Conservation (phyloP, 2,329 filamentous ascomycete species). For the Colletotrichum sp. region DNA sequence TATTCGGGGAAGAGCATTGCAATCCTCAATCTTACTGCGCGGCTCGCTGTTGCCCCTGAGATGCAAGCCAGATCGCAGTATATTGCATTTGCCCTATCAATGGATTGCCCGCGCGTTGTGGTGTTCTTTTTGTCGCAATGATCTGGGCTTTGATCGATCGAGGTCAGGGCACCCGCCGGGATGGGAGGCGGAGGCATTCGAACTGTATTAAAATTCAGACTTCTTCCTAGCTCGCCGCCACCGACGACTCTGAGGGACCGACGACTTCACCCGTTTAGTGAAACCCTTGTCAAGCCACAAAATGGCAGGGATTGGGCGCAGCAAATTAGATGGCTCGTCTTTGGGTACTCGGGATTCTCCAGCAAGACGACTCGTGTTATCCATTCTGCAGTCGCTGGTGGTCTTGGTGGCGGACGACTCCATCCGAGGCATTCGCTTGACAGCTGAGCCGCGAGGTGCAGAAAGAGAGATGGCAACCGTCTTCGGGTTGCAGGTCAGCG, state of each 20-base stretch:
- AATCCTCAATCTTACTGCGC: not conserved
- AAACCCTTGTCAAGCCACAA: constrained; percentile 17
- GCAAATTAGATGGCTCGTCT: not conserved
- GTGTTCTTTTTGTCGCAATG: not conserved
- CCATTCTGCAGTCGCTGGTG: not conserved
- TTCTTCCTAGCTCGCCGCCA: not conserved
- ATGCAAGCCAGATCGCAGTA: not conserved
- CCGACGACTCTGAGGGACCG: not conserved
- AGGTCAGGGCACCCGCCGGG: not conserved
- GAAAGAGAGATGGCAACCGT: not conserved
- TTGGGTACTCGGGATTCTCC: not conserved
- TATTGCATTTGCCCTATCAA: not conserved
- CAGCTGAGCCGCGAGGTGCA: not conserved
- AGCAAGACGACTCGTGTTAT: not conserved
- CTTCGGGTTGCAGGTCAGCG: not conserved
- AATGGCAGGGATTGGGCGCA: not conserved
- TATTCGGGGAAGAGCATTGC: not conserved
- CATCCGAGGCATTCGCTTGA: not conserved
- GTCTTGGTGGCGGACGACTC: not conserved
- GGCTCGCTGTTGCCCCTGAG: not conserved
- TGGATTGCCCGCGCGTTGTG: not conserved
- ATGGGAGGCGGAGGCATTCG: not conserved
- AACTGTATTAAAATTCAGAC: not conserved
- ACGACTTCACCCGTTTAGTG: constrained; percentile 4
- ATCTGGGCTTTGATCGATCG: not conserved